Percentiles rank a stretch among this genome's conserved stretches.
Evolutionary conservation across 768 basidiomycete species (phyloP).

Genomic region (Mycena capillaripes): DNA sequence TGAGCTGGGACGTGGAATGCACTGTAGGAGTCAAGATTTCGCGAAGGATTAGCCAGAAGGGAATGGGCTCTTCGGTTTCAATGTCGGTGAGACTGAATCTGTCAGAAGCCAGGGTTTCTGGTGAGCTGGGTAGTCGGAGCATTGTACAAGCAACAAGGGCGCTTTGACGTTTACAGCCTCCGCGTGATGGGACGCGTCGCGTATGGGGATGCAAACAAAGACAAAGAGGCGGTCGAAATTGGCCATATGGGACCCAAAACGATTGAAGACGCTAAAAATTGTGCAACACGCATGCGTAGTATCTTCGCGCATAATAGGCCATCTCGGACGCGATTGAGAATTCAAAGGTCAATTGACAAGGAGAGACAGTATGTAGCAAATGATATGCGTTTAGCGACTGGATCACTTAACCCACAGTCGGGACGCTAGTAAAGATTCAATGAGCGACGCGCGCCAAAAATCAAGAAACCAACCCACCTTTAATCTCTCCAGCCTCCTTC

Average conservation of each 20-base stretch:
- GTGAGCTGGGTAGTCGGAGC: slow-evolving; percentile 27
- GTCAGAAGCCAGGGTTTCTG: slow-evolving; percentile 4
- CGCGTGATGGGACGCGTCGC: neutral
- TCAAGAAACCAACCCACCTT: neutral
- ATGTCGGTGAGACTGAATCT: slow-evolving; percentile 29
- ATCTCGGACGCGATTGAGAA: too few relatives aligned
- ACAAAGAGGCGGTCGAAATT: too few relatives aligned
- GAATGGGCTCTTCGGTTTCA: slow-evolving; percentile 11
- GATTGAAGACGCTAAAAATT: too few relatives aligned
- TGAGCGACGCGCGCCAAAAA: neutral
- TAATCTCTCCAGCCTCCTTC: slow-evolving; percentile 17
- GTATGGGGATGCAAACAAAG: neutral
- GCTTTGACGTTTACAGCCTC: too few relatives aligned
- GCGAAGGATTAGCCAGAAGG: slow-evolving; percentile 26
- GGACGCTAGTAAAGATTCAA: neutral
- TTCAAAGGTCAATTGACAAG: too few relatives aligned
- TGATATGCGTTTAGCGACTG: too few relatives aligned
- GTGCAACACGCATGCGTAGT: too few relatives aligned
- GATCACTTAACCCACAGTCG: slow-evolving; percentile 12
- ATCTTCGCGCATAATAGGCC: too few relatives aligned
- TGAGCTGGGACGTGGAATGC: slow-evolving; percentile 8
- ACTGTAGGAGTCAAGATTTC: slow-evolving; percentile 5
- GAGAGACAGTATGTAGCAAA: too few relatives aligned
- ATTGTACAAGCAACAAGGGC: too few relatives aligned
- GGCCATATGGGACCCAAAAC: too few relatives aligned